Base-by-base conservation (phyloP, 768 basidiomycete species). In the Dentipellis sp. region DNA sequence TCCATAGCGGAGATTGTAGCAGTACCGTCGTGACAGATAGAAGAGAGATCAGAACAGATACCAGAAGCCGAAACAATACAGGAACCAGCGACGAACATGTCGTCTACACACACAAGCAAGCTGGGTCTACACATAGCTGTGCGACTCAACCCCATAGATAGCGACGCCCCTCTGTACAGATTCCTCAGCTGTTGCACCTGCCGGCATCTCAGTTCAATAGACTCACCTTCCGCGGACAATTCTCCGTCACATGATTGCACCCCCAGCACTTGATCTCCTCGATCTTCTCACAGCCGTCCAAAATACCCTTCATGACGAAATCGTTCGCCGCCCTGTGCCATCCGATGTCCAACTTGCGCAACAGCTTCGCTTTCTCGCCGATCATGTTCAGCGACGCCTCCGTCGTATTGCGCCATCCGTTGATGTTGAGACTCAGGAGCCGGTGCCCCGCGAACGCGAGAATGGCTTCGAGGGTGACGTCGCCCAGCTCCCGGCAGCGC, bases 261-360 rank as follows among this genome's bases (percentile, higher is more conserved):
- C 82, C 81, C 72, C 75, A 84, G 10, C 80, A 75, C 55, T 72
- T 78, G 60, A 85, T 64, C 37, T 74, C 72, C 55, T 67, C 60
- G 19, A 86, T 56, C 21, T 69, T 64, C 0, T 64, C 52, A 53
- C 78, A 77, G 1, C 65, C 69, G 11, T 78, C 73, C 45, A 93
- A 63, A 61, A 93, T 71, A 12, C 72, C 78, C 68, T 89, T 86
- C 59, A 97, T 71, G 3, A 87, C 75, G 64, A 88, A 94, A 68
- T 98, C 88, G 57, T 94, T 86, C 40, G 89, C 76, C 19, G 79
- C 77, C 50, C 94, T 73, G 63, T 93, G 93, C 80, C 88, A 98
- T 1, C 94, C 87, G 2, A 94, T 69, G 64, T 98, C 89, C 40
- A 97, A 59, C 65, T 72, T 76, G 62, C 66, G 70, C 65, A 95